A percentile compares a stretch with the other conserved stretches of the same genome.
phyloP scores from a whole-genome alignment of 495 filamentous ascomycete genomes.

The Penicillium coprophilum region DNA sequence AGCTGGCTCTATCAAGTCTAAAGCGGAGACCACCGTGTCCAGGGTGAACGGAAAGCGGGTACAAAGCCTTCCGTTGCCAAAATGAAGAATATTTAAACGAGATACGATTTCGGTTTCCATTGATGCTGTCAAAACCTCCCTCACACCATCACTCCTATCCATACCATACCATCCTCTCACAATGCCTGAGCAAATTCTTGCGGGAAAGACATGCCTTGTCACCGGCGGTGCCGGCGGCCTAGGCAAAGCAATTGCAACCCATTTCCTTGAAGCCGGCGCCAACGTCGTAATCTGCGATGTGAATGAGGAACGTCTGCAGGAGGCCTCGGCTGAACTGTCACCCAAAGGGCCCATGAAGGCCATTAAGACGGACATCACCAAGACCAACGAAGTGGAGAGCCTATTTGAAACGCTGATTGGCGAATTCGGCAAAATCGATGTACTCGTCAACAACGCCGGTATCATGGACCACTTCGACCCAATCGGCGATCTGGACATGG shows the following conservation, averaged over 20 bases:
- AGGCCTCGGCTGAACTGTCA: constrained; percentile 41
- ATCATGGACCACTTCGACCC: constrained; percentile 60
- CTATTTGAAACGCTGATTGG: constrained; percentile 37
- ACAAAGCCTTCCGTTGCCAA: constrained; percentile 10
- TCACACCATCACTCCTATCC: background rate
- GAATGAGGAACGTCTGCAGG: constrained; percentile 32
- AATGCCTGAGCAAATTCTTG: constrained; percentile 28
- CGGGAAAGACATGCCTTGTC: constrained; percentile 41
- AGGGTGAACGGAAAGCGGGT: constrained; percentile 15
- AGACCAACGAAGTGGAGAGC: constrained; percentile 30
- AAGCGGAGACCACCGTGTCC: constrained; percentile 7
- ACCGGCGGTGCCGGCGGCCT: constrained; percentile 46
- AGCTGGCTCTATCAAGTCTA: constrained; percentile 7
- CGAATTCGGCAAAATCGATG: constrained; percentile 36
- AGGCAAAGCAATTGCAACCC: constrained; percentile 42
- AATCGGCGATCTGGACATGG: constrained; percentile 49
- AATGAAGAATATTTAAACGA: constrained; percentile 10
- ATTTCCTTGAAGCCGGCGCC: constrained; percentile 39
- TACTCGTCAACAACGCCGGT: constrained; percentile 47
- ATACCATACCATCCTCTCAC: background rate
- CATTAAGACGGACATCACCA: constrained; percentile 44
- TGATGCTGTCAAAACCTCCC: background rate
- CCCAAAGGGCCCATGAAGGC: constrained; percentile 36
- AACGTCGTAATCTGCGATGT: constrained; percentile 48
- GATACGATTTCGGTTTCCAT: background rate